Base-by-base conservation (phyloP, 495 filamentous ascomycete species). In the Penicillium robsamsonii region DNA sequence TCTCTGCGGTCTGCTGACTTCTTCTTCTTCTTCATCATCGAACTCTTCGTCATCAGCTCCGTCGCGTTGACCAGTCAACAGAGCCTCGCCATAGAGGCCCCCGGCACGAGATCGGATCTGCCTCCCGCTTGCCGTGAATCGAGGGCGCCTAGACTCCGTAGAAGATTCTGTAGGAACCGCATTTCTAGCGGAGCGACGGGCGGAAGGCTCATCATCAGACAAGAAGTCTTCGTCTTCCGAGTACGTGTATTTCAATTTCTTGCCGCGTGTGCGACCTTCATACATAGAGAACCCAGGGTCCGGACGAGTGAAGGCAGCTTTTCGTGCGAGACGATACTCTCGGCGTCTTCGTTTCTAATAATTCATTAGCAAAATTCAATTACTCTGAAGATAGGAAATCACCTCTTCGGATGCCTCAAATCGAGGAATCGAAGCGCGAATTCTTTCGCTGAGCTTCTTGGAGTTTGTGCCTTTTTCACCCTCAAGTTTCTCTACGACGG, bases 391-490 rank as follows among this genome's bases (percentile, higher is more conserved):
- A 29, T 33, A 35, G 40, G 7, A 22, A 70, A 79, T 59, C 80
- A 90, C 90, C 73, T 95, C 91, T 73, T 97, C 93, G 27, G 89
- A 90, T 24, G 89, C 90, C 68, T 97, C 94, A 63, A 98, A 97
- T n/a, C 91, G 84, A 30, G 93, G 90, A 43, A 97, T 87, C 6
- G 91, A 90, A 59, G 79, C 78, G n/a, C 75, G 66, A 55, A 98
- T 96, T 65, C 81, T 86, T 54, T 87, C 84, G 54, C 88, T 86
- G 25, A 98, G 78, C 30, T 83, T 79, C 59, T 85, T 84, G 1
- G 92, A 89, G 64, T 90, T 87, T 44, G 86, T 88, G 8, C 85
- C 88, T 53, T 87, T 89, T 55, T 98, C 93, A 29, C 83, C 76
- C 41, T 84, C 82, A 9, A 98, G 78, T 65, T 87, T 92, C 12